A percentile compares a stretch with the other conserved stretches of the same genome.
These are phyloP conservation scores for Rauvolfia tetraphylla DNA, from an alignment of 257 asterid species.

Conservation along the genomic window DNA sequence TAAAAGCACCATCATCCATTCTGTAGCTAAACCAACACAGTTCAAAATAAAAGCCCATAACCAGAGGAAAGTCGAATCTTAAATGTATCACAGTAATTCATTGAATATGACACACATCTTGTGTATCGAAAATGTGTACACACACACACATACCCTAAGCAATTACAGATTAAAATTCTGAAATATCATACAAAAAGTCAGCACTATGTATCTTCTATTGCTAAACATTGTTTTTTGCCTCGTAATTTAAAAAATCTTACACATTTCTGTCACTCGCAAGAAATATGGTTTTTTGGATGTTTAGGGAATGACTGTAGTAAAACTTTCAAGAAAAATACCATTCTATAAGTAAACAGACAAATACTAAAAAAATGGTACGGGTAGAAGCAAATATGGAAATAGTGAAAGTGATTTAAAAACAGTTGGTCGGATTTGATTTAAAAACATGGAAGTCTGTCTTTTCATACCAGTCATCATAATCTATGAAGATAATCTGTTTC, in stretches of 20 bases:
- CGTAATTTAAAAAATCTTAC: neutral
- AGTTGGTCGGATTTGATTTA: neutral
- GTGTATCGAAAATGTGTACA: constrained; percentile 30
- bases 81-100: neutral
- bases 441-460: neutral
- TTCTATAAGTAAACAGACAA: neutral
- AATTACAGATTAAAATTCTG: neutral
- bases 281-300: neutral
- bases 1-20: constrained; percentile 19
- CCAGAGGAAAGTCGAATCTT: neutral
- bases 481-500: too few species aligned
- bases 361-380: neutral
- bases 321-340: neutral
- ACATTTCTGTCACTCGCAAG: neutral
- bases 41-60: neutral
- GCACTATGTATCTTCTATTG: neutral
- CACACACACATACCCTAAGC: too few species aligned
- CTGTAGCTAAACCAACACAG: constrained; percentile 1
- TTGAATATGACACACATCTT: neutral
- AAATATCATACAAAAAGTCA: neutral
- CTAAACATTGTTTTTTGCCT: neutral
- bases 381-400: neutral
- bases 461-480: neutral
- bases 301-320: neutral
- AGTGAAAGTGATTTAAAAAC: neutral